Evolutionary conservation across 176 grass and related monocot species (phyloP).

Genomic region (Oryza glumipatula): DNA sequence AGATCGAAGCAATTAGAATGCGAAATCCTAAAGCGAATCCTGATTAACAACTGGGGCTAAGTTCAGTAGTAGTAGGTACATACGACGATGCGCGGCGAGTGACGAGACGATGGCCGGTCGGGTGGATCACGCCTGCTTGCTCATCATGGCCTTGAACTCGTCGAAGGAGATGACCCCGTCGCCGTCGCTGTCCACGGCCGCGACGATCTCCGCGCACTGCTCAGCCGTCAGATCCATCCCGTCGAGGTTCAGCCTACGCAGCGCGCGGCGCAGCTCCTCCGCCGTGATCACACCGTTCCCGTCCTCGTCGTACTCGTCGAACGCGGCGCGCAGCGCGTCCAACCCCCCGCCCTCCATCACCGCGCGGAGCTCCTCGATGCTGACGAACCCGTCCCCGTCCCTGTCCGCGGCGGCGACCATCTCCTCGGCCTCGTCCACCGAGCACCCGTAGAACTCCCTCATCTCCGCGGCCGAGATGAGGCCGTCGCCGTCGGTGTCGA

Average conservation of each 20-base stretch:
- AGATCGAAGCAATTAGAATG: too few relatives aligned
- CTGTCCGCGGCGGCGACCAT: conserved; percentile 42
- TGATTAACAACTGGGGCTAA: too few relatives aligned
- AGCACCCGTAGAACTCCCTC: background rate
- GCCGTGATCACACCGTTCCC: conserved; percentile 46
- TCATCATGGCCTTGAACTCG: too few relatives aligned
- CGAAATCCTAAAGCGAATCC: too few relatives aligned
- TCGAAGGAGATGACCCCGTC: too few relatives aligned
- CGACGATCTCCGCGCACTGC: conserved; percentile 30
- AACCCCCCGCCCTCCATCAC: conserved; percentile 12
- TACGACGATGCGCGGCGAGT: too few relatives aligned
- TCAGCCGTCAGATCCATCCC: background rate
- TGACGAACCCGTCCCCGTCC: conserved; percentile 50
- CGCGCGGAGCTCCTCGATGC: conserved; percentile 33
- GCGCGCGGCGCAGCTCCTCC: conserved; percentile 11
- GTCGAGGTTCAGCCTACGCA: background rate
- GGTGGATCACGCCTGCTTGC: too few relatives aligned
- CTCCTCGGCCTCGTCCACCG: conserved; percentile 12
- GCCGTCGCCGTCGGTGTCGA: conserved; percentile 43
- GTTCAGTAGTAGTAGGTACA: too few relatives aligned
- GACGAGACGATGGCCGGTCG: too few relatives aligned
- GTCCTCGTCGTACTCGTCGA: conserved; percentile 5
- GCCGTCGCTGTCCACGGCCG: conserved; percentile 20
- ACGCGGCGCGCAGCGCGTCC: conserved; percentile 17
- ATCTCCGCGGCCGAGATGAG: conserved; percentile 48